Base-by-base conservation (phyloP, 2,329 filamentous ascomycete genomes). In the Zalaria obscura region DNA sequence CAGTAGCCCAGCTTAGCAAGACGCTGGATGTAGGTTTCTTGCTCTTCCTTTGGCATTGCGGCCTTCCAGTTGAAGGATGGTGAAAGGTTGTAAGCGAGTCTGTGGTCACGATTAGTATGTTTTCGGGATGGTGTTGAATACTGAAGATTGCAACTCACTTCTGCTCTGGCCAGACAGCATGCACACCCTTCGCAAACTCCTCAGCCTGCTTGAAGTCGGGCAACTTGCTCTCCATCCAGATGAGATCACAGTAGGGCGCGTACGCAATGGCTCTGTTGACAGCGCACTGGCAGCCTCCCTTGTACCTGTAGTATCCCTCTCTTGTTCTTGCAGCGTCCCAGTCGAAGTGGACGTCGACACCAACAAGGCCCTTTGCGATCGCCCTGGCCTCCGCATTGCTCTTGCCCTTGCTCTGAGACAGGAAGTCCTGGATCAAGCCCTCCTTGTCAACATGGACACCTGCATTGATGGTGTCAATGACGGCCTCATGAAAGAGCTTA, bases 1-100 rank as follows among this genome's bases (percentile, higher is more conserved):
- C 86, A 93, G 76, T 98, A 98, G 48, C 91, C 91, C 38, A 98
- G 76, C 48, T 69, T 57, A 46, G 80, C 87, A 34, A 98, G 82
- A 35, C 91, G 84, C 48, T 79, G 71, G 69, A 98, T 98, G 69
- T 96, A 98, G 18, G 91, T 98, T 69, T 94, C 86, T 68, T 98
- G 91, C 62, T 96, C 89, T 40, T 75, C 72, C 50, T 83, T 78
- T 36, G 85, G 74, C 88, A 95, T 95, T 54, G 89, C 91, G 44
- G 87, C 75, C 72, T 96, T 96, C 91, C 91, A 98, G 77, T 98
- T 98, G 81, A 98, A 98, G 3, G 87, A 94, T 27, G 91, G 91
- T 0, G 87, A 95, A 49, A 98, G 80, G 72, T 98, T 98, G 72
- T 98, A 98, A 4, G 91, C 83, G 45, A 98, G 82, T 62, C 84